Percentiles rank a stretch among this genome's conserved stretches.
Conservation (phyloP, 1,284 basidiomycete genomes). For the Exobasidium cylindrosporum region DNA sequence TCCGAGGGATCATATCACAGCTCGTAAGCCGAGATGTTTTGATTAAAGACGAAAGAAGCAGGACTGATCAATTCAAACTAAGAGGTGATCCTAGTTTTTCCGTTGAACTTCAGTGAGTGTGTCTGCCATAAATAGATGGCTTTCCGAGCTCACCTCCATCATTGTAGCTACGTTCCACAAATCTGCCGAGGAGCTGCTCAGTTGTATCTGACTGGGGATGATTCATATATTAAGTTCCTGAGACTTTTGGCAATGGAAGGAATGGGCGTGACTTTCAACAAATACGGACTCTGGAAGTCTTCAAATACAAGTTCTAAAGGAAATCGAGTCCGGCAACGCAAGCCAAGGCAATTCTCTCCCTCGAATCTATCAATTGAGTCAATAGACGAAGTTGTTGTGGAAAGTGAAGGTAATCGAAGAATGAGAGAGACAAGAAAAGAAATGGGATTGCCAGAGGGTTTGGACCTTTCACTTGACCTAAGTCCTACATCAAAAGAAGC, state of each 20-base stretch:
- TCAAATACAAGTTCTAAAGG: background rate
- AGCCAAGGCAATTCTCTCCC: background rate
- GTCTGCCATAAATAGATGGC: too few species aligned
- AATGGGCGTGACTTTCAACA: conserved; percentile 1
- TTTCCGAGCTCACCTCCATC: too few species aligned
- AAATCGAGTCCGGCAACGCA: background rate
- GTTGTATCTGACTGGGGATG: conserved; percentile 1
- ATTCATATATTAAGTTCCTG: conserved; percentile 1
- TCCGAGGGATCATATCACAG: too few species aligned
- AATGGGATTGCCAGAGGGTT: conserved; percentile 5
- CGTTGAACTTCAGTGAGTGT: too few species aligned
- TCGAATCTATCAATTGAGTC: background rate
- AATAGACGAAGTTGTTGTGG: background rate
- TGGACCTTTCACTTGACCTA: conserved; percentile 2
- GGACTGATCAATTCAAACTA: too few species aligned
- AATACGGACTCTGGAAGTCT: conserved; percentile 1
- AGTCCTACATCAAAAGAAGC: background rate
- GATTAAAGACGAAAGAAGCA: too few species aligned
- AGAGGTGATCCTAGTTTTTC: too few species aligned
- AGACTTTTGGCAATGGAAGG: background rate
- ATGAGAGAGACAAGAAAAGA: conserved; percentile 5
- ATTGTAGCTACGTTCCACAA: background rate
- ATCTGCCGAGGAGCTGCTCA: background rate
- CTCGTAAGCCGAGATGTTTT: too few species aligned
- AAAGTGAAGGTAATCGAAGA: background rate